Evolutionary conservation across 495 filamentous ascomycete species (phyloP), one percentile per base, ranked within the genome.

Genomic region (Parmelia sp.): DNA sequence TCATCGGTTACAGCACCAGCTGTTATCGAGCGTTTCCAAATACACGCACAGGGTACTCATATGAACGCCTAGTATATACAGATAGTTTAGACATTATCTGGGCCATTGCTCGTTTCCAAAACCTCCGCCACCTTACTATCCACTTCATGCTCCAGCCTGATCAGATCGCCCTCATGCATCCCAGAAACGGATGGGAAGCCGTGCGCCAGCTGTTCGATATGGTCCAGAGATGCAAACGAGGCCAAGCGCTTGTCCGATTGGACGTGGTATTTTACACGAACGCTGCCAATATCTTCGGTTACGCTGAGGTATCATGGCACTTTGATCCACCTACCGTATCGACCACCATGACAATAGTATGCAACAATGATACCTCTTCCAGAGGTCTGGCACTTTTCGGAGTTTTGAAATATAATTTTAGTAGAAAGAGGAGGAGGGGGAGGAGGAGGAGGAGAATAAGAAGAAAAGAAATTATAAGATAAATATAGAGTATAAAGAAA

Each of bases 1-100:
- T 60, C 6, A 44, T 39, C 27, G 58, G 58, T 31, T 44, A 44
- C 58, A 60, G 58, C n/a, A 44, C 14, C 19, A 33, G 58, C 37
- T 60, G 58, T 37, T 37, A 60, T 31, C 42, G 23, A 21, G 19
- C 8, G 25, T 21, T 1, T 19, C 7, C 23, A n/a, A 19, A 11
- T 10, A 15, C 1, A 11, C 7, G 6, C 7, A 8, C 23, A 4
- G 29, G 14, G 37, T 21, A 44, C 10, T 21, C 12, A 27, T 11
- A 9, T 42, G 3, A 27, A 2, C 36, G 1, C 15, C 29, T n/a
- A 10, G 1, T 17, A n/a, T 21, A 23, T 6, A 21, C 12, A 39
- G 37, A 45, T 10, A 37, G 25, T 1, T 27, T 49, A 5, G 23
- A 49, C 23, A 33, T 33, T 12, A 45, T 60, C 25, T 21, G 25